phyloP scores from a whole-genome alignment of 129 eudicot genomes.

The Flaveria sonorensis region DNA sequence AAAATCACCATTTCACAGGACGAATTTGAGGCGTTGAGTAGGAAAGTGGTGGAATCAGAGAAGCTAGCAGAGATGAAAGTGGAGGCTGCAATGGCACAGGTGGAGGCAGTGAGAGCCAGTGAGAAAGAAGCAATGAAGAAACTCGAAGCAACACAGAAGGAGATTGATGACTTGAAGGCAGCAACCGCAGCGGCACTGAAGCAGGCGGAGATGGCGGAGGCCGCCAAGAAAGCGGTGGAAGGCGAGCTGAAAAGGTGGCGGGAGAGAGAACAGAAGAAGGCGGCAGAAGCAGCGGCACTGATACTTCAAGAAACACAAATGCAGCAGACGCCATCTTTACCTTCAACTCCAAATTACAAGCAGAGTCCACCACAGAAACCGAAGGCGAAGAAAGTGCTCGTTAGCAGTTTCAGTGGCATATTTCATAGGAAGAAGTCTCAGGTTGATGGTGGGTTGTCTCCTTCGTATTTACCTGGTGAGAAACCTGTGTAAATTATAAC shows the following conservation, averaged over 20 bases:
- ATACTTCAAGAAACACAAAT: conserved; percentile 60
- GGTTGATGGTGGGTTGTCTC: conserved; percentile 62
- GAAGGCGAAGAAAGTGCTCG: conserved; percentile 71
- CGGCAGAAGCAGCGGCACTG: conserved; percentile 75
- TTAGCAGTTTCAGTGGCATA: conserved; percentile 63
- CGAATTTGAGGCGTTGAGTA: conserved; percentile 71
- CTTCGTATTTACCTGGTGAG: conserved; percentile 83
- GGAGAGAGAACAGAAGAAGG: conserved; percentile 89
- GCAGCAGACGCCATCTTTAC: conserved; percentile 32
- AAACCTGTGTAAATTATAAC: conserved; percentile 42
- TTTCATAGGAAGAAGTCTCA: conserved; percentile 71
- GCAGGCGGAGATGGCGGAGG: conserved; percentile 84
- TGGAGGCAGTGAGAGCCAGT: conserved; percentile 88
- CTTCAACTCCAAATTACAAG: conserved; percentile 43
- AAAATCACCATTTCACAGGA: conserved; percentile 74
- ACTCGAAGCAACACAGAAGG: conserved; percentile 67
- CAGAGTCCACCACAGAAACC: conserved; percentile 47
- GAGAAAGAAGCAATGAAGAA: conserved; percentile 76
- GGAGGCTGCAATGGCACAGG: conserved; percentile 93
- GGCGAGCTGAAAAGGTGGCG: conserved; percentile 89
- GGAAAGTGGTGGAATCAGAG: conserved; percentile 77
- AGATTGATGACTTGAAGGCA: conserved; percentile 69
- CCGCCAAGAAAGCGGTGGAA: conserved; percentile 87
- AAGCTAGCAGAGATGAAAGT: conserved; percentile 75
- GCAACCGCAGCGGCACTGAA: conserved; percentile 71